Base-by-base conservation (phyloP, 2,329 filamentous ascomycete species). In the Fonsecaea pugnacius region DNA sequence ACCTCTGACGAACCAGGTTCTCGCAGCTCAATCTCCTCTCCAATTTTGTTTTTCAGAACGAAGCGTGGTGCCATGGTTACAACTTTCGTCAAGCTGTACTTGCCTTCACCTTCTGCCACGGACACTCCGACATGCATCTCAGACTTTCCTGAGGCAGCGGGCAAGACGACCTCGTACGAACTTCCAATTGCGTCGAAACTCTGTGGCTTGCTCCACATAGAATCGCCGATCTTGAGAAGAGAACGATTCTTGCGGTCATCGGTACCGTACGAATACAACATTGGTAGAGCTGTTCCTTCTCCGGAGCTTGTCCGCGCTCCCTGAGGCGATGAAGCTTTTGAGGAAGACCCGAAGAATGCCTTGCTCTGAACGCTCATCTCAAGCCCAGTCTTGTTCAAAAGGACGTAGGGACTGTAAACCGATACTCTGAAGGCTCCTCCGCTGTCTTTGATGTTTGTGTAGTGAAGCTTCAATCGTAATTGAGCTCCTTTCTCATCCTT, bases 121-220 rank as follows among this genome's bases (percentile, higher is more conserved):
- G 89, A 94, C 55, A 99, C 87, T 53, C 95, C 95, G 6, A 96
- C 84, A 72, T 98, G 92, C 72, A 98, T 93, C 76, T 99, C 95
- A 2, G 89, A 89, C 67, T 85, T 82, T 50, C 86, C 88, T 48
- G 84, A 85, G 1, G 85, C 79, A 0, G 92, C 91, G 56, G 90
- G 89, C 36, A 99, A 83, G 36, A 95, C 86, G 38, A 96, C 91
- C 71, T 97, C 93, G 16, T 92, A 89, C 0, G 90, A 92, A 72
- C 94, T 98, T 35, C 95, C 95, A 69, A 99, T 95, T 21, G 95
- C 95, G 74, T 99, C 96, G 72, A 99, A 96, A 83, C 92, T 97
- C 75, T 98, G 94, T 0, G 94, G 92, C 75, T 95, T 96, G 79
- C 95, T 98, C 96, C 95, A 99, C 65, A 89, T 86, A 0, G 95